phyloP scores from a whole-genome alignment of 306 rosid species.

The Coriaria nepalensis region DNA sequence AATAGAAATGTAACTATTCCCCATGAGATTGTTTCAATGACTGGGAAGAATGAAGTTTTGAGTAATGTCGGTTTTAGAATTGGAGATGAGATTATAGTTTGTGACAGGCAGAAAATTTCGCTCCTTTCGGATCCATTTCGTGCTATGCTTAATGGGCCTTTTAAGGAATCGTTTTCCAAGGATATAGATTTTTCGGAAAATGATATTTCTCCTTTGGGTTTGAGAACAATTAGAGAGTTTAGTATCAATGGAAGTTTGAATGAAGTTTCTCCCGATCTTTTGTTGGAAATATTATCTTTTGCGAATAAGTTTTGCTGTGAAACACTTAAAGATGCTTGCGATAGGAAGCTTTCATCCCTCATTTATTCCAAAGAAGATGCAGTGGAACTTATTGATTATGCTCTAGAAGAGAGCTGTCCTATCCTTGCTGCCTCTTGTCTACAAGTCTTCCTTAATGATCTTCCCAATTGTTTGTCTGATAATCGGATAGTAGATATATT shows the following conservation, averaged over 20 bases:
- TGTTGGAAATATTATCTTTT: slow-evolving; percentile 65
- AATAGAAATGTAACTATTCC: slow-evolving; percentile 17
- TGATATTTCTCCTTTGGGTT: slow-evolving; percentile 54
- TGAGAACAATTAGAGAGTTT: slow-evolving; percentile 61
- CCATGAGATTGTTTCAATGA: slow-evolving; percentile 29
- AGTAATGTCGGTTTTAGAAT: slow-evolving; percentile 44
- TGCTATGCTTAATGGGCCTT: slow-evolving; percentile 78
- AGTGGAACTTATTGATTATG: slow-evolving; percentile 66
- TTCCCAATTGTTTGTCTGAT: slow-evolving; percentile 59
- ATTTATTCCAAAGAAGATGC: slow-evolving; percentile 67
- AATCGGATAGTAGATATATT: slow-evolving; percentile 49
- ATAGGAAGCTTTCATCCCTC: slow-evolving; percentile 59
- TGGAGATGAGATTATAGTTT: slow-evolving; percentile 56
- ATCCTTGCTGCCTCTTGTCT: slow-evolving; percentile 72
- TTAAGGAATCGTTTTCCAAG: slow-evolving; percentile 66
- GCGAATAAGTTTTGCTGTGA: slow-evolving; percentile 78
- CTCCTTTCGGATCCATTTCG: slow-evolving; percentile 72
- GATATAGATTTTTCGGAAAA: slow-evolving; percentile 70
- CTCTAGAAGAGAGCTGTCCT: slow-evolving; percentile 53
- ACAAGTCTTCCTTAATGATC: slow-evolving; percentile 63
- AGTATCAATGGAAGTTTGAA: slow-evolving; percentile 41
- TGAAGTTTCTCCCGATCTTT: slow-evolving; percentile 50
- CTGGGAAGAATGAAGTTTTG: slow-evolving; percentile 27
- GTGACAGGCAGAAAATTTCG: slow-evolving; percentile 72
- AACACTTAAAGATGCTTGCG: slow-evolving; percentile 66